Percentiles rank a stretch among this genome's conserved stretches.
phyloP scores from a whole-genome alignment of 1,139 yeast genomes.

The Sugiyamaella paludigena region DNA sequence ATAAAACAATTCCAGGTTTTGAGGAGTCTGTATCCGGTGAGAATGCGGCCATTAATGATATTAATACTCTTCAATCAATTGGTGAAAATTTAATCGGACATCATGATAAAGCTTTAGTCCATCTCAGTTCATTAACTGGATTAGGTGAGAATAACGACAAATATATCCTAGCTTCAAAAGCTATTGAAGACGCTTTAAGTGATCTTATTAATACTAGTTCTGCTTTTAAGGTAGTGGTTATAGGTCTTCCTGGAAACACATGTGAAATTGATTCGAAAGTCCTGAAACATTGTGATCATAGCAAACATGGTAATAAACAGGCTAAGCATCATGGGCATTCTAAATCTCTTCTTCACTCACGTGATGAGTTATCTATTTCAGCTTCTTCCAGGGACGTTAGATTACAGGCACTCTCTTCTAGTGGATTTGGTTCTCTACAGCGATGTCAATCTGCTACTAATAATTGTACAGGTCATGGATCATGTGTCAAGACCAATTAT shows the following conservation, averaged over 20 bases:
- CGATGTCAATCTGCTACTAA: constrained; percentile 54
- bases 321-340: constrained; percentile 5
- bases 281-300: not conserved
- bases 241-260: constrained; percentile 25
- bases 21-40: constrained; percentile 4
- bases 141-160: constrained; percentile 2
- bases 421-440: constrained; percentile 29
- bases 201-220: constrained; percentile 16
- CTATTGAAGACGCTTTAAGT: constrained; percentile 15
- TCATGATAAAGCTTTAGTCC: constrained; percentile 18
- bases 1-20: constrained; percentile 11
- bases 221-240: constrained; percentile 21
- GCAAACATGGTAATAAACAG: not conserved
- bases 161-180: constrained; percentile 14
- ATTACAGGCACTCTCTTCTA: not conserved
- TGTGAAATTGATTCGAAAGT: constrained; percentile 17
- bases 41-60: constrained; percentile 17
- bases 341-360: constrained; percentile 7
- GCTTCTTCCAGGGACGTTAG: constrained; percentile 8
- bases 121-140: constrained; percentile 18
- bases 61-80: constrained; percentile 13
- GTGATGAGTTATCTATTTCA: constrained; percentile 5
- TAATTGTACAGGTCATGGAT: constrained; percentile 63
- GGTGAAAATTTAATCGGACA: constrained; percentile 11
- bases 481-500: constrained; percentile 46